Evolutionary conservation across 192 early-diverging fungal genomes (phyloP).

Genomic region (Mortierella hygrophila): DNA sequence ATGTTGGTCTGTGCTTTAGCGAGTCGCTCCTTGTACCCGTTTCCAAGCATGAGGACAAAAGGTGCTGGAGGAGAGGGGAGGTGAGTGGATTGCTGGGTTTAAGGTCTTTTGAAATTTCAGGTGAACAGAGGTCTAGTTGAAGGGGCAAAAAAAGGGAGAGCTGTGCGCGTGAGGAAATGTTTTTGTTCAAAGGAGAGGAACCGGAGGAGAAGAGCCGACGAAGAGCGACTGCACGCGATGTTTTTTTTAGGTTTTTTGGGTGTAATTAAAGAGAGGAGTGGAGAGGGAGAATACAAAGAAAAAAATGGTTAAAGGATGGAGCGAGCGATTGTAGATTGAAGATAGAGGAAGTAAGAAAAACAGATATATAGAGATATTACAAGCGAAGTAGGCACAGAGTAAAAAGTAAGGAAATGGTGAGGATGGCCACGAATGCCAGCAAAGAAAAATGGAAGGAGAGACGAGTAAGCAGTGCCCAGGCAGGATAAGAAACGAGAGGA

Average conservation of each 20-base stretch:
- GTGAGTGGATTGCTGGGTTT: background rate
- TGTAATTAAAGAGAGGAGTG: background rate
- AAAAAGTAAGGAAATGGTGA: background rate
- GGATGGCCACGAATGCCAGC: background rate
- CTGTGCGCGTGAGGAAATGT: background rate
- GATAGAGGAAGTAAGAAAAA: background rate
- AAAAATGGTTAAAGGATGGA: too few relatives aligned
- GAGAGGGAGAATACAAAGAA: too few relatives aligned
- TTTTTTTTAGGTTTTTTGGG: background rate
- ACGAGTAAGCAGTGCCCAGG: background rate
- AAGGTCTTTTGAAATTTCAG: background rate
- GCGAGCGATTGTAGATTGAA: too few relatives aligned
- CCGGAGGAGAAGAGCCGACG: background rate
- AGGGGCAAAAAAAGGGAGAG: background rate
- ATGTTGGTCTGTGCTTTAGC: conserved; percentile 35
- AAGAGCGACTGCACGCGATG: background rate
- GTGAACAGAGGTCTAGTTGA: background rate
- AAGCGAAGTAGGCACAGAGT: background rate
- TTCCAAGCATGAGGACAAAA: conserved; percentile 37
- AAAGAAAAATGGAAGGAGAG: conserved; percentile 1
- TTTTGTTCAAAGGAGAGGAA: background rate
- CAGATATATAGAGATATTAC: background rate
- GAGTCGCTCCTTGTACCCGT: conserved; percentile 54
- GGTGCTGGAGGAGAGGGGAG: background rate
- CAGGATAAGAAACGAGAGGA: background rate